These are phyloP conservation scores for Sporothrix pallida DNA, from an alignment of 2,329 filamentous ascomycete species.

Conservation along the genomic window DNA sequence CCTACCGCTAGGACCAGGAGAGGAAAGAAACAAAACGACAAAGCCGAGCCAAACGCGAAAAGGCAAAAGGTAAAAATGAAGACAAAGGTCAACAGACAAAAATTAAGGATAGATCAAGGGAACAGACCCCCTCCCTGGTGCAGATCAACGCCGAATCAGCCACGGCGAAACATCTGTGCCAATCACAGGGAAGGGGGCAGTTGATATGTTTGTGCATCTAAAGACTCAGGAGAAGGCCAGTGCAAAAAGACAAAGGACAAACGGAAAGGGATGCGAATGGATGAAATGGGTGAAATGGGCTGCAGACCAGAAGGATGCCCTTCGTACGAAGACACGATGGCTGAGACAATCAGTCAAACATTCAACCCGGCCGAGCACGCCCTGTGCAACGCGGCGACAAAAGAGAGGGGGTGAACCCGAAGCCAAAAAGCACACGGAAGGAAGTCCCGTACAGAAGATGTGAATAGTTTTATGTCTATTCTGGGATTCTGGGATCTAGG, in stretches of 20 bases:
- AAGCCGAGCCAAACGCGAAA: not conserved
- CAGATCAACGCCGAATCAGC: slow-evolving; percentile 15
- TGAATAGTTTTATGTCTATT: not conserved
- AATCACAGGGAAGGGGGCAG: not conserved
- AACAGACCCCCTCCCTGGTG: slow-evolving; percentile 1
- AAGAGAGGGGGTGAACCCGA: not conserved
- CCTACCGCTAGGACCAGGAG: slow-evolving; percentile 19
- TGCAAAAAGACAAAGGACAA: not conserved
- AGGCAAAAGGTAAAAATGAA: not conserved
- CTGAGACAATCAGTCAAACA: slow-evolving; percentile 12
- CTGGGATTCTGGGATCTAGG: not conserved
- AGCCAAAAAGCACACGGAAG: not conserved
- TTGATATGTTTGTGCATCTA: not conserved
- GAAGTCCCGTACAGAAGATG: not conserved
- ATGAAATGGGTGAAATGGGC: no score
- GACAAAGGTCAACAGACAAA: not conserved
- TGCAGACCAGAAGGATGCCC: not conserved
- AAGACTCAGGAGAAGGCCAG: not conserved
- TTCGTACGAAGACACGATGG: not conserved
- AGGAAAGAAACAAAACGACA: not conserved
- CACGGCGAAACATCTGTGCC: slow-evolving; percentile 1
- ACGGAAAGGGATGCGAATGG: not conserved
- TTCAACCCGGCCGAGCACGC: not conserved
- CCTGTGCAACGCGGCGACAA: not conserved
- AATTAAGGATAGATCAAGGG: not conserved